These are phyloP conservation scores for Linaria vulgaris DNA, from an alignment of 257 asterid genomes.

Conservation along the genomic window DNA sequence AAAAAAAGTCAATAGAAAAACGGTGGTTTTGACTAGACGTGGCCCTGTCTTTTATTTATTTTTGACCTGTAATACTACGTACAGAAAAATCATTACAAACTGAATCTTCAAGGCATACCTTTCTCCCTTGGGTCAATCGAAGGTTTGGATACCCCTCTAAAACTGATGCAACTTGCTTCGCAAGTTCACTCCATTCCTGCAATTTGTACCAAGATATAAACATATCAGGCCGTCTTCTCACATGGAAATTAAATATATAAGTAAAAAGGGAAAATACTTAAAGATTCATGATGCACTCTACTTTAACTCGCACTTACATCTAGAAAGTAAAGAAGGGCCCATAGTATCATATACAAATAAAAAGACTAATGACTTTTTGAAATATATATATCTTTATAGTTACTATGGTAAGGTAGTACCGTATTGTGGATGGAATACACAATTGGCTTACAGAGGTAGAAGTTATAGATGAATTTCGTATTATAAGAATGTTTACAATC, in stretches of 20 bases:
- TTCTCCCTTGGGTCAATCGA: constrained; percentile 75
- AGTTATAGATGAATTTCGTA: no score
- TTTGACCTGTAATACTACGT: no score
- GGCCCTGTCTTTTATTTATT: no score
- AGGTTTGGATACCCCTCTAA: constrained; percentile 80
- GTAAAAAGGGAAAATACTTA: background rate
- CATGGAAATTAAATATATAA: no score
- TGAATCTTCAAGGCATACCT: constrained; percentile 35
- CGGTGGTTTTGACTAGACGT: no score
- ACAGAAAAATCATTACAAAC: no score
- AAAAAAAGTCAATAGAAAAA: no score
- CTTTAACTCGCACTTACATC: background rate
- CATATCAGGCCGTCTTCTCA: background rate
- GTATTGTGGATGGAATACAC: background rate
- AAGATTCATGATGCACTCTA: background rate
- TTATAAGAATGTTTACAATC: no score
- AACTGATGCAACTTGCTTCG: constrained; percentile 68
- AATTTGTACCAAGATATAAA: constrained; percentile 12
- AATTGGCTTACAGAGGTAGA: background rate
- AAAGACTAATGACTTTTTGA: no score
- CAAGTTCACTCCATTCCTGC: constrained; percentile 88
- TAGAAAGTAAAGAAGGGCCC: constrained; percentile 10
- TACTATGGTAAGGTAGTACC: no score
- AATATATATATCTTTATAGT: no score
- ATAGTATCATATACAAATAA: background rate